A percentile compares a stretch with the other conserved stretches of the same genome.
These are phyloP conservation scores for Jaltomata sinuosa DNA, from an alignment of 257 asterid species.

Conservation along the genomic window DNA sequence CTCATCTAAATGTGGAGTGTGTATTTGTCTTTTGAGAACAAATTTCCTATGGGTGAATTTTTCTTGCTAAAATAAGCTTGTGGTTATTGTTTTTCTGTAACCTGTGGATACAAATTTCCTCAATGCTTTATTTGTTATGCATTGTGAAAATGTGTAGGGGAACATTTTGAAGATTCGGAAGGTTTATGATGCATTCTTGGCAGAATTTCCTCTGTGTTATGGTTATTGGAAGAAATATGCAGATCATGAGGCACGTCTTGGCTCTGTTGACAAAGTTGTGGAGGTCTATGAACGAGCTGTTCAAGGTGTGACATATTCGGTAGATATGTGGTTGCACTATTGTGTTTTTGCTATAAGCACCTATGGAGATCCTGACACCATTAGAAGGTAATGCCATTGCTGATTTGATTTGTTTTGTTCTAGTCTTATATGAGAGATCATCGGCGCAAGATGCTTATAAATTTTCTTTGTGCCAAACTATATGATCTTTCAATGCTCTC, in stretches of 20 bases:
- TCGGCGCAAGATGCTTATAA: conserved; percentile 9
- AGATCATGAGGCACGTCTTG: conserved; percentile 90
- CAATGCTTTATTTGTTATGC: neutral
- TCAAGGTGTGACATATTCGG: conserved; percentile 97
- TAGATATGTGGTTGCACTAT: conserved; percentile 98
- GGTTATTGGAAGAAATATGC: conserved; percentile 99
- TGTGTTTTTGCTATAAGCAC: conserved; percentile 76
- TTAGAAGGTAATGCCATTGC: conserved; percentile 65
- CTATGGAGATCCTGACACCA: conserved; percentile 82
- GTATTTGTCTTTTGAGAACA: neutral
- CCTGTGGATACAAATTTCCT: neutral
- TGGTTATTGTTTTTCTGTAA: neutral
- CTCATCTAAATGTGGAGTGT: neutral
- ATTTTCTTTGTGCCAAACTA: conserved; percentile 15
- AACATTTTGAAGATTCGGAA: conserved; percentile 64
- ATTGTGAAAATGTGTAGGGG: conserved; percentile 32
- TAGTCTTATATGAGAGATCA: conserved; percentile 20
- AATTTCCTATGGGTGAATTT: neutral
- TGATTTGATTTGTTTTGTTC: conserved; percentile 11
- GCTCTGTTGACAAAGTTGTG: conserved; percentile 80
- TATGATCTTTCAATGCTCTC: conserved; percentile 40
- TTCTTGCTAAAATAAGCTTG: neutral
- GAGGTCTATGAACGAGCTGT: conserved; percentile 95
- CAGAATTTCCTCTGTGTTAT: conserved; percentile 92
- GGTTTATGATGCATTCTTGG: conserved; percentile 86